phyloP scores from a whole-genome alignment of 768 basidiomycete genomes.

The Lentinula detonsa region DNA sequence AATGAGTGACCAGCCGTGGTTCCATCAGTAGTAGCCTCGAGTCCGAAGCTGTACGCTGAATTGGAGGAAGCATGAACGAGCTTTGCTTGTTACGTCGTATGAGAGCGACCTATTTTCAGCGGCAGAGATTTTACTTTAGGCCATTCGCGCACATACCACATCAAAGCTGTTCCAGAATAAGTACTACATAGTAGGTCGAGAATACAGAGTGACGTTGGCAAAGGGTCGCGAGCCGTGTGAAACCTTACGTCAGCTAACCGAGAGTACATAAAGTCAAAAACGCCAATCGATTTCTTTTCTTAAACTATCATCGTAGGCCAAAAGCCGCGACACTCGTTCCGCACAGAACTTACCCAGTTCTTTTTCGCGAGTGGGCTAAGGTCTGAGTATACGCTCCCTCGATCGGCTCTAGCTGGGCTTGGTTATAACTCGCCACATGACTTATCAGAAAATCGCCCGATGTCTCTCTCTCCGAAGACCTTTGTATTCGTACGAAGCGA shows the following conservation, averaged over 20 bases:
- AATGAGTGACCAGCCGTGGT: too few relatives aligned
- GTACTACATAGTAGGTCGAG: too few relatives aligned
- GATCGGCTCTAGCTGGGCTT: slow-evolving; percentile 61
- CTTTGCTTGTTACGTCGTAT: too few relatives aligned
- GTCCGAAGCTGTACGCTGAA: too few relatives aligned
- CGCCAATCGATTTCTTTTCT: background rate
- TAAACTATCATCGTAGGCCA: slow-evolving; percentile 26
- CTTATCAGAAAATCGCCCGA: slow-evolving; percentile 61
- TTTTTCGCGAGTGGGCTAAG: slow-evolving; percentile 72
- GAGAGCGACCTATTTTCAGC: too few relatives aligned
- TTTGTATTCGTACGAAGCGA: slow-evolving; percentile 27
- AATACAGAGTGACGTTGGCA: too few relatives aligned
- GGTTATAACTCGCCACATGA: slow-evolving; percentile 49
- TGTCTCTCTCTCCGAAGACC: slow-evolving; percentile 34
- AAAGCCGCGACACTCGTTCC: slow-evolving; percentile 72
- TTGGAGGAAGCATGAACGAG: too few relatives aligned
- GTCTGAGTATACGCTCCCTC: slow-evolving; percentile 73
- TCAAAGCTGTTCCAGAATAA: too few relatives aligned
- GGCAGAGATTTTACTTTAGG: too few relatives aligned
- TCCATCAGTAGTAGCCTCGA: too few relatives aligned
- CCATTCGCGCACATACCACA: too few relatives aligned
- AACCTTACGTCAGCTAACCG: background rate
- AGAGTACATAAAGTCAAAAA: background rate
- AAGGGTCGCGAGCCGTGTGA: background rate
- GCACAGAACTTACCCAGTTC: slow-evolving; percentile 30